Percentiles rank a stretch among this genome's conserved stretches.
Conservation (phyloP, 1,139 yeast species). For the Geotrichum fermentans region DNA sequence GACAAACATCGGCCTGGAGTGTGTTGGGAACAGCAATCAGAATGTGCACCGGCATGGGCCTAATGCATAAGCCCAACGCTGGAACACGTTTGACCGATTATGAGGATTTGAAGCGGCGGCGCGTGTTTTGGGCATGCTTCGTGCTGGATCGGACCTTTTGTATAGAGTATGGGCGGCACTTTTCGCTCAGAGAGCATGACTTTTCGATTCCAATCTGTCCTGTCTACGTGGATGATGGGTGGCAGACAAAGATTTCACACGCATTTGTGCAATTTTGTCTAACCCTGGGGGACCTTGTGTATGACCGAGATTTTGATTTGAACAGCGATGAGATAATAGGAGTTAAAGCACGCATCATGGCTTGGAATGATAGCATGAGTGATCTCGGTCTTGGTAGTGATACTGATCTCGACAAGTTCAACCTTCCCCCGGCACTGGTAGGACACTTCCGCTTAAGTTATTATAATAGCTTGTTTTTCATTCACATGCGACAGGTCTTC, state of each 20-base stretch:
- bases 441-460: slow-evolving; percentile 20
- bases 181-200: slow-evolving; percentile 44
- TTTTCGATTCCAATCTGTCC: slow-evolving; percentile 40
- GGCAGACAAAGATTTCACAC: slow-evolving; percentile 50
- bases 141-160: slow-evolving; percentile 53
- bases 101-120: slow-evolving; percentile 48
- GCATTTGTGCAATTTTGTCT: slow-evolving; percentile 32
- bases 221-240: slow-evolving; percentile 44
- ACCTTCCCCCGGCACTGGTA: slow-evolving; percentile 21
- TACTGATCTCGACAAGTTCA: slow-evolving; percentile 21
- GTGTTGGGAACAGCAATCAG: slow-evolving; percentile 53
- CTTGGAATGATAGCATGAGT: slow-evolving; percentile 23
- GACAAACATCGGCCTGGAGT: slow-evolving; percentile 53
- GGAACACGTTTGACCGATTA: slow-evolving; percentile 33
- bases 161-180: slow-evolving; percentile 51
- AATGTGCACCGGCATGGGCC: slow-evolving; percentile 55
- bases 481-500: slow-evolving; percentile 20
- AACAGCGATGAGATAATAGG: slow-evolving; percentile 20
- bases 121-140: slow-evolving; percentile 57
- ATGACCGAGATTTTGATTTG: slow-evolving; percentile 24
- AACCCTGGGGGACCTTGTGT: slow-evolving; percentile 23
- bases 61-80: slow-evolving; percentile 33
- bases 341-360: slow-evolving; percentile 17
- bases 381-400: slow-evolving; percentile 17
- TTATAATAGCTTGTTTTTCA: slow-evolving; percentile 16